Evolutionary conservation across 169 alveolate genomes (phyloP).

Genomic region (Cryptosporidium xiaoi): DNA sequence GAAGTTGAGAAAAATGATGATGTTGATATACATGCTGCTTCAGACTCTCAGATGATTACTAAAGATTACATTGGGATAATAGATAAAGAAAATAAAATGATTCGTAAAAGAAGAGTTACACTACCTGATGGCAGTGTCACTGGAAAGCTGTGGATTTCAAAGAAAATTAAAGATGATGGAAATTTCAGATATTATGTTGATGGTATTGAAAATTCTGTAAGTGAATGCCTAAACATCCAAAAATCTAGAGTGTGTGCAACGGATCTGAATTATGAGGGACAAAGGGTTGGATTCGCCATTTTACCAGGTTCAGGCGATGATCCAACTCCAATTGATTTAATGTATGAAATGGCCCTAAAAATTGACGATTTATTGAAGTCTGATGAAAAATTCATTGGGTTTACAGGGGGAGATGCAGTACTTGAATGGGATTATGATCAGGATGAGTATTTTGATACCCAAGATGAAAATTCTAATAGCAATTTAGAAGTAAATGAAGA

Average conservation of each 20-base stretch:
- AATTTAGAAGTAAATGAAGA: background rate
- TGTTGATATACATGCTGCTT: background rate
- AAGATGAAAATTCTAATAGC: background rate
- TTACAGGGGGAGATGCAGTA: constrained; percentile 73
- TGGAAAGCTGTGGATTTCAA: constrained; percentile 70
- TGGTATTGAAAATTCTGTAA: constrained; percentile 30
- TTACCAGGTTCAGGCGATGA: constrained; percentile 48
- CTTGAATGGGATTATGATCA: constrained; percentile 67
- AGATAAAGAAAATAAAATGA: constrained; percentile 44
- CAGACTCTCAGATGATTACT: background rate
- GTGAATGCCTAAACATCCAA: constrained; percentile 31
- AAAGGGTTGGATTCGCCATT: constrained; percentile 63
- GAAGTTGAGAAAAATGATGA: background rate
- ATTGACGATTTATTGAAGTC: constrained; percentile 41
- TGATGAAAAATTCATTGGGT: constrained; percentile 45
- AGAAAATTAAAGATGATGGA: constrained; percentile 62
- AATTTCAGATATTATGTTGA: constrained; percentile 54
- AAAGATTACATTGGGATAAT: constrained; percentile 33
- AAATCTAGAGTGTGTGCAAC: constrained; percentile 68
- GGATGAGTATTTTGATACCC: background rate
- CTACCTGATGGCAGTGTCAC: constrained; percentile 68
- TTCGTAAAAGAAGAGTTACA: constrained; percentile 60
- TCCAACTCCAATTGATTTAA: constrained; percentile 32
- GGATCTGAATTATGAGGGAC: constrained; percentile 61
- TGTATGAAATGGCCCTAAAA: constrained; percentile 70